Evolutionary conservation across 169 alveolate genomes (phyloP).

Genomic region (Plasmodium gaboni): DNA sequence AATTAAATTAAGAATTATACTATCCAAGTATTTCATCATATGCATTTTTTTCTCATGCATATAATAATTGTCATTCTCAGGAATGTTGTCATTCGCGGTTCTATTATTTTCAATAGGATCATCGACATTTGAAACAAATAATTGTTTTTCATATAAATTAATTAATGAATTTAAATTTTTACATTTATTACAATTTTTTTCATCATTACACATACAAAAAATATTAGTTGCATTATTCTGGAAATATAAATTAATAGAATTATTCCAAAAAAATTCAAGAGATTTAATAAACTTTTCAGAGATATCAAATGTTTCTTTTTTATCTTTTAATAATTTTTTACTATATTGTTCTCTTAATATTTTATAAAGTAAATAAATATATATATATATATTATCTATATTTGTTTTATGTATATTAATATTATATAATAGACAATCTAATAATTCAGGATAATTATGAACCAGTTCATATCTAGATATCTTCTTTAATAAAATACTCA

Average conservation of each 20-base stretch:
- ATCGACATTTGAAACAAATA: not conserved
- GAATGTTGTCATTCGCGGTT: not conserved
- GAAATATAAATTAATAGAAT: constrained; percentile 15
- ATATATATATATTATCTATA: constrained; percentile 17
- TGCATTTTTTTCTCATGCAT: constrained; percentile 25
- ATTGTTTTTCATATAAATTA: constrained; percentile 9
- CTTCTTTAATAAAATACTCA: constrained; percentile 30
- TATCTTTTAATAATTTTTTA: constrained; percentile 67
- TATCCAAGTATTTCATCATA: constrained; percentile 50
- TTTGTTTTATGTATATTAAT: constrained; percentile 16
- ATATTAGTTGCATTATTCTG: not conserved
- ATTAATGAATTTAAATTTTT: constrained; percentile 6
- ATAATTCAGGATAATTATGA: constrained; percentile 47
- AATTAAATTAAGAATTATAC: constrained; percentile 41
- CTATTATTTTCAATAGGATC: no score
- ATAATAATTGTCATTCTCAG: not conserved
- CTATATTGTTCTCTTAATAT: constrained; percentile 61
- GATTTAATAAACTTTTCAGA: constrained; percentile 31
- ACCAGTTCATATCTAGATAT: constrained; percentile 67
- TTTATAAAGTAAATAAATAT: constrained; percentile 44
- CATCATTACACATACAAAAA: constrained; percentile 44
- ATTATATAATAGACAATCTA: constrained; percentile 32
- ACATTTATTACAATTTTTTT: constrained; percentile 30
- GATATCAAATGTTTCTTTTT: constrained; percentile 50
- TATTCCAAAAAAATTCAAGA: constrained; percentile 63